Base-by-base conservation (phyloP, 2,329 filamentous ascomycete species). In the Emmonsia crescens region DNA sequence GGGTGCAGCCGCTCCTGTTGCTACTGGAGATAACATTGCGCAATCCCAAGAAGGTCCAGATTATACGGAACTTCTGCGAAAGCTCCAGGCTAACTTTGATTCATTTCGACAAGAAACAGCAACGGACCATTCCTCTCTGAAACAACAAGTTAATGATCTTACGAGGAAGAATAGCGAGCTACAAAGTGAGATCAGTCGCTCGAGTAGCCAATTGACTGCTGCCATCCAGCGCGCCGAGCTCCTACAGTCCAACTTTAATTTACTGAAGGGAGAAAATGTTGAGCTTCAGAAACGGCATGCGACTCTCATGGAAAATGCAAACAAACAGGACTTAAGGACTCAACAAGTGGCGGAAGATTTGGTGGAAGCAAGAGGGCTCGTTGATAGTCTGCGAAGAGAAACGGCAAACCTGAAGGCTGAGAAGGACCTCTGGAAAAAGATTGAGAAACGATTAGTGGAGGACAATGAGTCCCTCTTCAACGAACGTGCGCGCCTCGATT, bases 321-420 rank as follows among this genome's bases (percentile, higher is more conserved):
- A 91, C 5, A 94, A 91, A 74, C 91, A 96, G 71, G 95, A 99
- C 68, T 81, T 96, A 54, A 87, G 86, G 51, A 94, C 89, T 1
- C 91, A 96, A 69, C 91, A 96, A 74, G 89, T 93, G 33, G 91
- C 91, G 0, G 93, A 97, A 74, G 93, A 99, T 68, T 82, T 97
- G 5, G 86, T 97, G 10, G 94, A 96, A 72, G 86, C 89, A 5
- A 88, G 87, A 72, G 88, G 88, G 38, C 77, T 93, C 59, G 80
- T 89, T 3, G 93, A 99, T 70, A 92, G 91, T 70, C 83, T 96
- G 74, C 88, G 91, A 59, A 91, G 91, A 66, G 94, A 99, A 72
- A 91, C 87, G 60, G 87, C 91, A 19, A 96, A 97, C 70, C 83
- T 96, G 40, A 96, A 96, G 74, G 92, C 93, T 0, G 93, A 97